Evolutionary conservation across 1,284 basidiomycete species (phyloP), one percentile per base, ranked within the genome.

Genomic region (Microstroma glucosiphilum): DNA sequence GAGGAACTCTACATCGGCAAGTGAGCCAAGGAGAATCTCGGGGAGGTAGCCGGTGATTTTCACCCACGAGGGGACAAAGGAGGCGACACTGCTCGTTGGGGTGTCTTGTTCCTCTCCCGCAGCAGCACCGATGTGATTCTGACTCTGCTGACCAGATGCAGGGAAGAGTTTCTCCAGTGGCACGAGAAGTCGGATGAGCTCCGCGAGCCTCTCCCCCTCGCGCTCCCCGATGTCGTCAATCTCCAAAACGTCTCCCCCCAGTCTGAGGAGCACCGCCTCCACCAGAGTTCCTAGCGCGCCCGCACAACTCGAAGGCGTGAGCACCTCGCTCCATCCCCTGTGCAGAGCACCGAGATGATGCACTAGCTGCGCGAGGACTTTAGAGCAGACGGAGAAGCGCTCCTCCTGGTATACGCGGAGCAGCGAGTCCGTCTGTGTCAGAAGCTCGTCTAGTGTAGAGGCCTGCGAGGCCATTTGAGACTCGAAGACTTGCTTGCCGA

Each of bases 171-270:
- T n/a, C 12, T 48, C 43, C 17, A 48, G 43, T 6, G 17, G 17
- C 12, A n/a, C 17, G 15, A 48, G 21, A 12, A 48, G 15, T 6
- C 43, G 85, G 79, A 92, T 89, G 0, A 96, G 82, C 73, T 89
- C 87, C 69, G 88, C 88, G 40, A 98, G 81, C 54, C 87, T 84
- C 69, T 89, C 87, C 3, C 92, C 94, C 71, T 97, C 93, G 11
- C 86, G 83, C 73, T 91, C 93, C 0, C 92, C 88, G 69, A 98
- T 97, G 79, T 98, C 94, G 1, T 85, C 84, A 57, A 97, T 82
- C 0, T 85, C 86, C 54, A 93, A 82, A 13, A 97, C 84, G 69
- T 90, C 88, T 55, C 84, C 83, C 11, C 93, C 82, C 4, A 96
- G 84, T 2, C 86, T 83, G 2, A 82, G 82, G 40, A 94, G 82